A percentile compares a stretch with the other conserved stretches of the same genome.
These are phyloP conservation scores for Hibiscus mutabilis DNA, from an alignment of 345 rosid species.

Conservation along the genomic window DNA sequence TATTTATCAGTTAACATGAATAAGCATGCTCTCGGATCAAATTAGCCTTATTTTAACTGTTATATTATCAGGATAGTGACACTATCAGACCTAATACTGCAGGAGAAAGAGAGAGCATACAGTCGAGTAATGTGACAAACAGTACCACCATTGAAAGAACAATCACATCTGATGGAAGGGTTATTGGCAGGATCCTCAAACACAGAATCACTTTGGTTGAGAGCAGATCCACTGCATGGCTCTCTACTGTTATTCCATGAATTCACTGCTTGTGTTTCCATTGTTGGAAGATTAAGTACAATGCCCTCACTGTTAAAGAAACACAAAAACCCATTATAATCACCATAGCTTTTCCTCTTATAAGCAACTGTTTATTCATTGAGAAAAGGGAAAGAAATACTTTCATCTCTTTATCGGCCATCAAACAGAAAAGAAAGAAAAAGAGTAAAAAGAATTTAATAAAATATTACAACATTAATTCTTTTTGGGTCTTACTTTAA, in stretches of 20 bases:
- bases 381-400: too few relatives aligned
- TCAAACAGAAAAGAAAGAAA: too few relatives aligned
- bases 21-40: not conserved
- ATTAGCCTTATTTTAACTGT: not conserved
- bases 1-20: too few relatives aligned
- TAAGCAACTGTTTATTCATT: too few relatives aligned
- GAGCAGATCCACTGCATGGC: conserved; percentile 44
- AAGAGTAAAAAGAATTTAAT: too few relatives aligned
- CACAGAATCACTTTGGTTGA: conserved; percentile 6
- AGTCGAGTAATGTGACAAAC: conserved; percentile 9
- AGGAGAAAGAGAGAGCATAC: not conserved
- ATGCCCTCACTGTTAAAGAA: conserved; percentile 30
- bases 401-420: too few relatives aligned
- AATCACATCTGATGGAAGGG: conserved; percentile 53
- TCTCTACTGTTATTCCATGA: conserved; percentile 47
- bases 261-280: conserved; percentile 31
- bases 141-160: conserved; percentile 24
- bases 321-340: too few relatives aligned
- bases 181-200: conserved; percentile 21
- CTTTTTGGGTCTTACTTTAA: too few relatives aligned
- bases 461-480: too few relatives aligned
- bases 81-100: not conserved
- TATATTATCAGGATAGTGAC: not conserved
- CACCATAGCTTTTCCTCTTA: too few relatives aligned
- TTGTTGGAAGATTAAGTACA: conserved; percentile 38